A percentile compares a stretch with the other conserved stretches of the same genome.
Conservation (phyloP, 306 rosid species). For the Medicago ruthenica region DNA sequence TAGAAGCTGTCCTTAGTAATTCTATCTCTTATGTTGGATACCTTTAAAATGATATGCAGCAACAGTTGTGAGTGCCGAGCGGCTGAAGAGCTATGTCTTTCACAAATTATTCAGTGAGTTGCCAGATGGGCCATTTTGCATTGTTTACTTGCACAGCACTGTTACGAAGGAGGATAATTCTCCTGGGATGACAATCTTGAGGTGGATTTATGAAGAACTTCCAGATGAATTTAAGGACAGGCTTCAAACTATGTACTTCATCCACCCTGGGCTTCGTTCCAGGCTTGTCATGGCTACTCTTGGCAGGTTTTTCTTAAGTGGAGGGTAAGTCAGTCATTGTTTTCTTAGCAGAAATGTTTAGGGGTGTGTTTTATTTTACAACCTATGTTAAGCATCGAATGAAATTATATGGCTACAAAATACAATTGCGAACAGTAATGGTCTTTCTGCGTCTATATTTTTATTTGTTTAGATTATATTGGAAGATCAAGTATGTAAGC, state of each 20-base stretch:
- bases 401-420: conserved; percentile 24
- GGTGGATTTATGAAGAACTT: conserved; percentile 97
- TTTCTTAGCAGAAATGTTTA: conserved; percentile 2
- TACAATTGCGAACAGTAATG: not conserved
- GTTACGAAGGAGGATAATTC: conserved; percentile 91
- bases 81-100: conserved; percentile 77
- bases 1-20: conserved; percentile 7
- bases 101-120: conserved; percentile 76
- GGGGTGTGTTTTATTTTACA: conserved; percentile 22
- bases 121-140: conserved; percentile 77
- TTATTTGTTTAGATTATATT: conserved; percentile 66
- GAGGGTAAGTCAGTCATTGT: conserved; percentile 72
- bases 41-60: conserved; percentile 62
- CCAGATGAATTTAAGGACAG: conserved; percentile 76
- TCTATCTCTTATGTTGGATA: conserved; percentile 25
- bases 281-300: conserved; percentile 84
- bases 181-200: conserved; percentile 89
- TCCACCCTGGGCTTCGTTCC: conserved; percentile 94
- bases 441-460: conserved; percentile 5
- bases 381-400: not conserved
- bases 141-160: conserved; percentile 82
- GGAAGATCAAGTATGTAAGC: conserved; percentile 90
- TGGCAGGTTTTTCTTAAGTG: conserved; percentile 82
- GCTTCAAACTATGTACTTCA: conserved; percentile 78
- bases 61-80: conserved; percentile 70